Evolutionary conservation across 257 asterid species (phyloP), one percentile per base, ranked within the genome.

Genomic region (Schizonepeta tenuifolia): DNA sequence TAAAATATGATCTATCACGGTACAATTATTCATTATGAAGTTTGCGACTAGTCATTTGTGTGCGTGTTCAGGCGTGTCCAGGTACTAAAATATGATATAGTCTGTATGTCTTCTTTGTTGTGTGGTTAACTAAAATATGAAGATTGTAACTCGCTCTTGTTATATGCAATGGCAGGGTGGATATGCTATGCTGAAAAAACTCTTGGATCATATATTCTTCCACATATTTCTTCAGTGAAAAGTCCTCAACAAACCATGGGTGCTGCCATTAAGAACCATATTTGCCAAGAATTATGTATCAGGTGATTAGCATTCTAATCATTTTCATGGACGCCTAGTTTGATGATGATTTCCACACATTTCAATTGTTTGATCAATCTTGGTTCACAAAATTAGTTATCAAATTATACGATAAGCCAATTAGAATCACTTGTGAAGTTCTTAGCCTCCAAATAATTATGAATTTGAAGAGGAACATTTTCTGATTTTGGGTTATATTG

Each of bases 181-280:
- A 86, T 95, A 82, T 95, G 99, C 80, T 95, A 95, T 80, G 99
- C 99, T 6, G 99, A 92, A 84, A 95, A 95, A 84, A 87, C 97
- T 71, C 97, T 95, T 60, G 97, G 98, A 58, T 87, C 98, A 21
- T 92, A 83, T 79, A 80, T 95, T 84, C 92, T 95, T 74, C 97
- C 99, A 49, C 84, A 92, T 83, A 90, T 95, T 68, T 95, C 99
- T 68, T 87, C 96, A 13, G 98, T 95, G 72, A 95, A 95, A 83
- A 95, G 98, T 72, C 99, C 99, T 58, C 99, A 95, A 69, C 99
- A 95, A 80, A 82, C 93, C 26, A 92, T 92, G 65, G 99, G 99
- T 78, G 86, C 94, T 67, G 83, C 86, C 71, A 77, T 95, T 67
- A 92, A 95, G 86, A 86, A 83, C 46, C 87, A 85, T 70, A 55